A percentile compares a stretch with the other conserved stretches of the same genome.
phyloP scores from a whole-genome alignment of 768 basidiomycete species.

The Russula dissimulans region DNA sequence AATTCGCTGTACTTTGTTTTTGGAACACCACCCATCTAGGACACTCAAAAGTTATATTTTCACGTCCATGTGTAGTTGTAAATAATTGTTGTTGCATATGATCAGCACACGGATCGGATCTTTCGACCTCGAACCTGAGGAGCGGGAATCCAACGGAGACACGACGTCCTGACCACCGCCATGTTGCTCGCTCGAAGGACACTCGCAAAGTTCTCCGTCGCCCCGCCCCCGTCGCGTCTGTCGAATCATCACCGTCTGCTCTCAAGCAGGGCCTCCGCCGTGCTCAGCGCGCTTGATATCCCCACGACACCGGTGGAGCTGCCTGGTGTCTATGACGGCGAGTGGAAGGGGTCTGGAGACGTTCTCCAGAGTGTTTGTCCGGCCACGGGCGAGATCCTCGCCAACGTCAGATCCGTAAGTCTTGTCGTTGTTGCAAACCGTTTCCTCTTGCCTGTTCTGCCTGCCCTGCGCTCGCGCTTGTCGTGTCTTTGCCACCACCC shows the following conservation, averaged over 20 bases:
- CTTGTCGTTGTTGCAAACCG: neutral
- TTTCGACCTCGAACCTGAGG: neutral
- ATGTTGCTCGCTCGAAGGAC: slow-evolving; percentile 13
- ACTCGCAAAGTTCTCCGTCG: slow-evolving; percentile 9
- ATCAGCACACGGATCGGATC: slow-evolving; percentile 11
- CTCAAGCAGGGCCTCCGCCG: slow-evolving; percentile 60
- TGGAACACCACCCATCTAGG: neutral
- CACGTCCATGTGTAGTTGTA: too few species aligned
- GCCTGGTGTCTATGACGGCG: slow-evolving; percentile 72
- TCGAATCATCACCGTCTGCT: slow-evolving; percentile 28
- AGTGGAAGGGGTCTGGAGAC: slow-evolving; percentile 72
- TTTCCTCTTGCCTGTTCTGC: too few species aligned
- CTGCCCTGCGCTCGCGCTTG: too few species aligned
- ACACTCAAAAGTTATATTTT: too few species aligned
- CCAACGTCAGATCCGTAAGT: slow-evolving; percentile 59
- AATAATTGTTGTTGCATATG: neutral
- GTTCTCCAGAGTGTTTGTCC: slow-evolving; percentile 67
- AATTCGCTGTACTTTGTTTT: neutral
- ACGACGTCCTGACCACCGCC: neutral
- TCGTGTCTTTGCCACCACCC: too few species aligned
- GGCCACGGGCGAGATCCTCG: slow-evolving; percentile 79
- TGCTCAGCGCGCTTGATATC: slow-evolving; percentile 60
- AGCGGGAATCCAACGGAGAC: neutral
- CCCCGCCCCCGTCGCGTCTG: slow-evolving; percentile 29
- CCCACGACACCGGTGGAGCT: slow-evolving; percentile 43